Evolutionary conservation across 78 protist species (phyloP).

Genomic region (Chrysochromulina tobinii): DNA sequence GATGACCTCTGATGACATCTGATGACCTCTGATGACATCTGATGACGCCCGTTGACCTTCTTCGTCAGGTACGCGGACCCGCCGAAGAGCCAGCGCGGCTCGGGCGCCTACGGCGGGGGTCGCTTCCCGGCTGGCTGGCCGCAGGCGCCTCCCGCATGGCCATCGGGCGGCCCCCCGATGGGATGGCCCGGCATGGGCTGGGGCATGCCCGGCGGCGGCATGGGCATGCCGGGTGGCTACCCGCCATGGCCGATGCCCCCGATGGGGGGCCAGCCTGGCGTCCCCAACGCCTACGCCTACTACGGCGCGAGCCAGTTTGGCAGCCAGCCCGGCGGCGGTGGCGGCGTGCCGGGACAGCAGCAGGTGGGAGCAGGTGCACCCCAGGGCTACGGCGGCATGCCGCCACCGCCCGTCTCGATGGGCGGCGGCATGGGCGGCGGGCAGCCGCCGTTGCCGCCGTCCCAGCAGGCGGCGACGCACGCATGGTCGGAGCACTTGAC

Average conservation of each 20-base stretch:
- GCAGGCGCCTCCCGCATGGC: not conserved
- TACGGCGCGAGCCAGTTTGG: no score
- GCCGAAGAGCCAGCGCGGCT: not conserved
- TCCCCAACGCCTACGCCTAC: no score
- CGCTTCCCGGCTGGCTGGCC: no score
- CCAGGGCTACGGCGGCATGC: not conserved
- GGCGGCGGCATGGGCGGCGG: not conserved
- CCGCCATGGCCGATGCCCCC: not conserved
- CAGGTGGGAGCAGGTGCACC: no score
- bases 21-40: no score
- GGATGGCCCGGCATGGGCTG: not conserved
- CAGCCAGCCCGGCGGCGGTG: no score
- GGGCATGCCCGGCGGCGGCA: not conserved
- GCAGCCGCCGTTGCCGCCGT: not conserved
- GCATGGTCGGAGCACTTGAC: constrained; percentile 10
- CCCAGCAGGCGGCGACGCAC: not conserved
- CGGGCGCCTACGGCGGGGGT: no score
- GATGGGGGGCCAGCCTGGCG: not conserved
- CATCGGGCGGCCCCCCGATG: not conserved
- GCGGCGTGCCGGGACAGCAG: no score
- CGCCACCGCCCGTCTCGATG: not conserved
- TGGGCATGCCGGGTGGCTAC: not conserved
- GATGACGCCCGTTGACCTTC: no score
- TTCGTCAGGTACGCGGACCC: not conserved
- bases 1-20: no score